Percentiles rank a stretch among this genome's conserved stretches.
phyloP scores from a whole-genome alignment of 352 stramenopile species.

The Globisporangium polare region DNA sequence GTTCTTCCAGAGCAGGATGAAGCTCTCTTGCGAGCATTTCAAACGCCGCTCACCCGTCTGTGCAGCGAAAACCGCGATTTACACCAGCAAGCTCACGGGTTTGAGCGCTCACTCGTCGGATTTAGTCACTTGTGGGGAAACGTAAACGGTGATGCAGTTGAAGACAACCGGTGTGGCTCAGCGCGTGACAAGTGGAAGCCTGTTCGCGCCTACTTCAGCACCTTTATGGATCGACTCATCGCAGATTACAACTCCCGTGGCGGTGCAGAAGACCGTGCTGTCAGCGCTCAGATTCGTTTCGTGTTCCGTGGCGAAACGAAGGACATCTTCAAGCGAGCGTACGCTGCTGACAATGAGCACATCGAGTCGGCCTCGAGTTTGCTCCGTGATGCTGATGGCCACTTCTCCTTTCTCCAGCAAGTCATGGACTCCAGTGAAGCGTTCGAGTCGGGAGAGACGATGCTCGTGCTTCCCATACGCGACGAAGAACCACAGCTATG shows the following conservation, averaged over 20 bases:
- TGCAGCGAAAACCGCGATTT: conserved; percentile 3
- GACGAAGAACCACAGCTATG: neutral
- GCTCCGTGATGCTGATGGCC: neutral
- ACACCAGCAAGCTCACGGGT: neutral
- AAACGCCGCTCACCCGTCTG: conserved; percentile 7
- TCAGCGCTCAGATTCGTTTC: conserved; percentile 8
- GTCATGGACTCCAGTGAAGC: conserved; percentile 2
- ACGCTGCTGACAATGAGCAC: neutral
- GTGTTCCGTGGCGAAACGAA: conserved; percentile 17
- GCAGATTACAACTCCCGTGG: neutral
- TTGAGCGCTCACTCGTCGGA: neutral
- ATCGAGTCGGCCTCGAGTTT: neutral
- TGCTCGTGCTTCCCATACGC: conserved; percentile 10
- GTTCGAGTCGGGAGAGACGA: conserved; percentile 13
- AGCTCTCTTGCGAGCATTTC: conserved; percentile 13
- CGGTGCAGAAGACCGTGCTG: neutral
- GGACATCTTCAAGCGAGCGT: conserved; percentile 5
- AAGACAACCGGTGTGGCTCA: neutral
- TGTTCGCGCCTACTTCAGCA: neutral
- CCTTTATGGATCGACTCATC: neutral
- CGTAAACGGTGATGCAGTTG: neutral
- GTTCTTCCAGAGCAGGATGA: conserved; percentile 12
- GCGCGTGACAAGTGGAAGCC: neutral
- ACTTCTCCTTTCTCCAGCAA: conserved; percentile 17
- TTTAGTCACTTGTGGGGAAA: conserved; percentile 4